Conservation (phyloP, 1,284 basidiomycete species). For the Blastosporella zonata region DNA sequence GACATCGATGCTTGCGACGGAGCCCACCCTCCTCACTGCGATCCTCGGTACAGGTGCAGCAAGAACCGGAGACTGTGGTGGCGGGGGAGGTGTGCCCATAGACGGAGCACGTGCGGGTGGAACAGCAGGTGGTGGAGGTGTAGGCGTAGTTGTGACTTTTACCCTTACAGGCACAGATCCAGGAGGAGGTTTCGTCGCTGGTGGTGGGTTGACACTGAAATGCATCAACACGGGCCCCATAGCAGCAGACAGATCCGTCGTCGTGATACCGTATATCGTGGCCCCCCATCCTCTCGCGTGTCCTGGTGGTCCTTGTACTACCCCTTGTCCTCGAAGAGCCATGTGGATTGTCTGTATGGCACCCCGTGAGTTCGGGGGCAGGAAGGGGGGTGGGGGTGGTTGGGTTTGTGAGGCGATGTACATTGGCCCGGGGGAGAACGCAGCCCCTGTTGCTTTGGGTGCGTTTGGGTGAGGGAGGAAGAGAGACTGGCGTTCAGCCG, state of each 20-base stretch:
- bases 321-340: slow-evolving; percentile 15
- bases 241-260: slow-evolving; percentile 49
- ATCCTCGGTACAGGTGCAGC: slow-evolving; percentile 5
- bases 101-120: not conserved
- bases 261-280: slow-evolving; percentile 64
- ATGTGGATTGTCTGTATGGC: slow-evolving; percentile 24
- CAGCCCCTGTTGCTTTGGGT: slow-evolving; percentile 47
- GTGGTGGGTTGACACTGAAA: slow-evolving; percentile 60
- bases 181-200: slow-evolving; percentile 25
- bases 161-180: slow-evolving; percentile 3
- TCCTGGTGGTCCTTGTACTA: slow-evolving; percentile 9
- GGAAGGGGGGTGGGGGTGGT: slow-evolving; percentile 18
- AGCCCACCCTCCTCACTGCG: slow-evolving; percentile 12
- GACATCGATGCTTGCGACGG: slow-evolving; percentile 11
- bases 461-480: slow-evolving; percentile 76
- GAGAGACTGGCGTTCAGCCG: slow-evolving; percentile 43
- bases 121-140: not conserved
- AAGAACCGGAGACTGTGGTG: not conserved
- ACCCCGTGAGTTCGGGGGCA: slow-evolving; percentile 15
- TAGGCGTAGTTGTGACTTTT: not conserved
- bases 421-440: slow-evolving; percentile 50
- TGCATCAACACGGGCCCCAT: slow-evolving; percentile 62
- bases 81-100: not conserved
- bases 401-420: slow-evolving; percentile 37
- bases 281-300: slow-evolving; percentile 28